These are phyloP conservation scores for Backusella psychrophila DNA, from an alignment of 192 early-diverging fungal genomes.

Conservation along the genomic window DNA sequence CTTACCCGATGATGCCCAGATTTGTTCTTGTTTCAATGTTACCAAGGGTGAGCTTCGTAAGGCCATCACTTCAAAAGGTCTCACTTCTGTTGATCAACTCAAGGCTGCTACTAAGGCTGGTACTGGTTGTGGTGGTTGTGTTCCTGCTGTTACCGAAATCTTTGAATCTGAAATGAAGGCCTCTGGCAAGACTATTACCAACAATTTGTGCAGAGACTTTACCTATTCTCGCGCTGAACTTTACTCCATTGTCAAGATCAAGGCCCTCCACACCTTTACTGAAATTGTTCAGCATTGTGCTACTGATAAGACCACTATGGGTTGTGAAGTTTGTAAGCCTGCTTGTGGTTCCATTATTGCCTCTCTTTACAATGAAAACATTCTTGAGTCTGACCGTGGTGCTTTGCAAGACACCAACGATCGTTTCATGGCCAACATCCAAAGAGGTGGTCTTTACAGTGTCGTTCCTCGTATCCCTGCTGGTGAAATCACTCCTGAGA, in stretches of 20 bases:
- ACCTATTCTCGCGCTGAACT: slow-evolving; percentile 55
- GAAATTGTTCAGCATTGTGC: slow-evolving; percentile 50
- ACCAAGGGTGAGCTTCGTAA: slow-evolving; percentile 55
- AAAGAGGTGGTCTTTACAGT: slow-evolving; percentile 64
- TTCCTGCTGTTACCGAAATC: slow-evolving; percentile 45
- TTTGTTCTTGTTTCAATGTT: slow-evolving; percentile 73
- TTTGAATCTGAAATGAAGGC: slow-evolving; percentile 60
- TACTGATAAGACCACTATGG: slow-evolving; percentile 34
- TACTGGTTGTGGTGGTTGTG: slow-evolving; percentile 62
- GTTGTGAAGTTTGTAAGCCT: slow-evolving; percentile 66
- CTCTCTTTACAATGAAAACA: slow-evolving; percentile 61
- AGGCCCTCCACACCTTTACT: slow-evolving; percentile 47
- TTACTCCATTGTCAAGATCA: slow-evolving; percentile 61
- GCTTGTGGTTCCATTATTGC: slow-evolving; percentile 63
- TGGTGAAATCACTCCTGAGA: slow-evolving; percentile 69
- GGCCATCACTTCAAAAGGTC: slow-evolving; percentile 45
- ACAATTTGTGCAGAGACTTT: slow-evolving; percentile 62
- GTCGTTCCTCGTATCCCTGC: slow-evolving; percentile 64
- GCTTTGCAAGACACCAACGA: slow-evolving; percentile 69
- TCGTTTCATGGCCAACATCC: slow-evolving; percentile 67
- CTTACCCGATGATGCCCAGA: slow-evolving; percentile 64
- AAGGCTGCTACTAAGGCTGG: slow-evolving; percentile 33
- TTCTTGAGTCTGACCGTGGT: slow-evolving; percentile 46
- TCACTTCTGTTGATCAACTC: slow-evolving; percentile 15
- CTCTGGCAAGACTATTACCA: slow-evolving; percentile 51